Conservation (phyloP, 495 filamentous ascomycete genomes). For the Pseudoneurospora amorphoporcata region DNA sequence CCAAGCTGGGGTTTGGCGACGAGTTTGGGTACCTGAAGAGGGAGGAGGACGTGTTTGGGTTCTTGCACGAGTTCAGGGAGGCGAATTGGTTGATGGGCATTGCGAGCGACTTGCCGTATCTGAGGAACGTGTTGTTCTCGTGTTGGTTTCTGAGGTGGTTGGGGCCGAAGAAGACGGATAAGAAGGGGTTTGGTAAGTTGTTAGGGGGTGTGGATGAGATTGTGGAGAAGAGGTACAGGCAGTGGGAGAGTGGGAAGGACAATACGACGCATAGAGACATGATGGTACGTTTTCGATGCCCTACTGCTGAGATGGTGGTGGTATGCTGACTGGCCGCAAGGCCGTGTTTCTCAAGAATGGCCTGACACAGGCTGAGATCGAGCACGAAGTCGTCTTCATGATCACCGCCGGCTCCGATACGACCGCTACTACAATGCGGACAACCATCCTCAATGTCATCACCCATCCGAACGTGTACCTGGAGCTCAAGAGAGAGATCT, state of each 20-base stretch:
- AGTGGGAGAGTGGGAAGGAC: neutral
- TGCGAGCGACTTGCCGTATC: conserved; percentile 19
- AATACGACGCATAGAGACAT: neutral
- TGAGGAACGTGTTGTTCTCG: conserved; percentile 18
- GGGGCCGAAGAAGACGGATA: conserved; percentile 44
- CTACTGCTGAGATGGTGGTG: neutral
- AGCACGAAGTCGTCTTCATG: conserved; percentile 33
- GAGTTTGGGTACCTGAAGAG: conserved; percentile 24
- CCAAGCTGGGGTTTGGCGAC: conserved; percentile 38
- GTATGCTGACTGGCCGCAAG: neutral
- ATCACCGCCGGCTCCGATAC: conserved; percentile 54
- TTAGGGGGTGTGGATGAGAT: conserved; percentile 11
- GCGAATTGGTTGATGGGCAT: conserved; percentile 16
- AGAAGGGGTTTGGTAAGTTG: conserved; percentile 31
- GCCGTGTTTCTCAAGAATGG: conserved; percentile 24
- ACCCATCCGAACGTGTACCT: conserved; percentile 33
- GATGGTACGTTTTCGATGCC: neutral
- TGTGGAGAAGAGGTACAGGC: neutral
- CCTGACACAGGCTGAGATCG: conserved; percentile 26
- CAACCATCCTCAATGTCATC: conserved; percentile 44
- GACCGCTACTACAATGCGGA: conserved; percentile 48
- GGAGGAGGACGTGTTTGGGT: conserved; percentile 40
- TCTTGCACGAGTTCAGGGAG: conserved; percentile 29
- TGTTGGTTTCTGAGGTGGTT: conserved; percentile 39
- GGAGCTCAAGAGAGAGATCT: conserved; percentile 46